Conservation (phyloP, 1,284 basidiomycete genomes). For the Puccinia brachypodii region DNA sequence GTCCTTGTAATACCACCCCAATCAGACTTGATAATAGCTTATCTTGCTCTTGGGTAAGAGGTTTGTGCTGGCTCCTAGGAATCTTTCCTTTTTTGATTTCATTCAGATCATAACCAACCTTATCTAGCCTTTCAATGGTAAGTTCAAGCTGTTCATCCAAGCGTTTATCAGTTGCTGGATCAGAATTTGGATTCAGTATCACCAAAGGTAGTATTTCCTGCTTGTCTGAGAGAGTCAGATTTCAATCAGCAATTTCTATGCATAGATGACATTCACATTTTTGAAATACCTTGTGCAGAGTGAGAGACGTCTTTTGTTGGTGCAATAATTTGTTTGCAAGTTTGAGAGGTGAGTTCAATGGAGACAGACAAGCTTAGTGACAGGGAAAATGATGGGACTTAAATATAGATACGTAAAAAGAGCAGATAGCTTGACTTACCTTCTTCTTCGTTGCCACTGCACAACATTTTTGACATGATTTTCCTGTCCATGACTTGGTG, state of each 20-base stretch:
- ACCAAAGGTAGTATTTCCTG: not conserved
- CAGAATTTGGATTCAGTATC: not conserved
- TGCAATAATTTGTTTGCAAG: not conserved
- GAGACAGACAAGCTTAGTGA: not conserved
- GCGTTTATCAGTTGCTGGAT: not conserved
- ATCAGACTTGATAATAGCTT: not conserved
- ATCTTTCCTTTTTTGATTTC: not conserved
- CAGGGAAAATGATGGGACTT: too few relatives aligned
- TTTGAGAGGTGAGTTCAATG: not conserved
- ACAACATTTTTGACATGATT: not conserved
- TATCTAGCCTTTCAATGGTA: not conserved
- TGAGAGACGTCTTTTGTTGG: not conserved
- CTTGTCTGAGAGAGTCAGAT: not conserved
- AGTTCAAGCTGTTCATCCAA: not conserved
- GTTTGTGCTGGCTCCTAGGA: not conserved
- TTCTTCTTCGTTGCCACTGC: not conserved
- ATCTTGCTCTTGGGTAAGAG: not conserved
- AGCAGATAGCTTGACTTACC: conserved; percentile 5
- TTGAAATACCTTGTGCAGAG: not conserved
- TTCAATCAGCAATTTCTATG: not conserved
- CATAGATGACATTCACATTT: too few relatives aligned
- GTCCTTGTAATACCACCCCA: not conserved
- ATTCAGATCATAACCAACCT: not conserved
- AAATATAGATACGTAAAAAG: not conserved
- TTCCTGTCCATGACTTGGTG: not conserved